These are phyloP conservation scores for Malus hybrid DNA, from an alignment of 331 rosid genomes.

Conservation along the genomic window DNA sequence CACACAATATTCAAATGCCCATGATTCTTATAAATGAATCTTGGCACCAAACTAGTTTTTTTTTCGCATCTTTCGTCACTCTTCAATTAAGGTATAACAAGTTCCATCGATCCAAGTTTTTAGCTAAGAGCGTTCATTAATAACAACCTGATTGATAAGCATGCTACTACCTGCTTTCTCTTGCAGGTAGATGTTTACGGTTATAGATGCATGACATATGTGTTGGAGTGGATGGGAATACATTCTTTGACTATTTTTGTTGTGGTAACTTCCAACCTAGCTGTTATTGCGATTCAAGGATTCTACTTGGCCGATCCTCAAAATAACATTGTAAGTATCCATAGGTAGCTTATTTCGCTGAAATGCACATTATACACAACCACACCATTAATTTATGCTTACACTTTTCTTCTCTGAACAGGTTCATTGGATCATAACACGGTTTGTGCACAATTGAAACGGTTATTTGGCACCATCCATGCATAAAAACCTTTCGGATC, in stretches of 20 bases:
- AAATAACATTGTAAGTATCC: conserved; percentile 59
- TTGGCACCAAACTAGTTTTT: background rate
- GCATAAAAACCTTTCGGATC: background rate
- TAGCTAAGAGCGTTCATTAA: background rate
- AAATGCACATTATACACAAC: background rate
- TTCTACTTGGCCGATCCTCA: conserved; percentile 56
- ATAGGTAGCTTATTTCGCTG: background rate
- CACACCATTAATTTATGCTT: background rate
- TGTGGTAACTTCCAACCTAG: conserved; percentile 64
- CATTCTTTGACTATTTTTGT: conserved; percentile 72
- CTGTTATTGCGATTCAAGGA: conserved; percentile 63
- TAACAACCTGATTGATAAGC: background rate
- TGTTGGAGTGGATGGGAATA: conserved; percentile 88
- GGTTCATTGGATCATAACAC: conserved; percentile 66
- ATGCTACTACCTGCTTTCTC: conserved; percentile 4
- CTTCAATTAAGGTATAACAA: background rate
- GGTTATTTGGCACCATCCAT: background rate
- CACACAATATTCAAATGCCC: background rate
- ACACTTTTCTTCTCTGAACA: conserved; percentile 20
- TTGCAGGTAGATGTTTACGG: conserved; percentile 73
- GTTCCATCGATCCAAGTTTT: background rate
- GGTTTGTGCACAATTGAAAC: conserved; percentile 27
- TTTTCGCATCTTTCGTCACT: background rate
- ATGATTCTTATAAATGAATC: background rate
- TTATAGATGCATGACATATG: conserved; percentile 46